Conservation (phyloP, 2,329 filamentous ascomycete genomes). For the Calonectria hongkongensis region DNA sequence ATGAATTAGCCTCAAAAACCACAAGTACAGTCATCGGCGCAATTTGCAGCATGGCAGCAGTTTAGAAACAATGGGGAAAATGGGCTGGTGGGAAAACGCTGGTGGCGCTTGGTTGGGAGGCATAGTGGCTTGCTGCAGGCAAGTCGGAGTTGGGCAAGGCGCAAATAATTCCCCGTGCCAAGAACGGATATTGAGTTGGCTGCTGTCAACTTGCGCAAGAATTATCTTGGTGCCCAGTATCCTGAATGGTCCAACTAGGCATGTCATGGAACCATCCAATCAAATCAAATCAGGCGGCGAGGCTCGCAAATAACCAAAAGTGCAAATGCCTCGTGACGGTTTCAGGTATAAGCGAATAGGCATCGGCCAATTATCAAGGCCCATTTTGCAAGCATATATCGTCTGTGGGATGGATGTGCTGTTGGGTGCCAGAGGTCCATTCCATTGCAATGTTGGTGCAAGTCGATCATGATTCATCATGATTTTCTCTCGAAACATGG, state of each 20-base stretch:
- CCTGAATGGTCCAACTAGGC: constrained; percentile 10
- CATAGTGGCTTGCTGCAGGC: constrained; percentile 50
- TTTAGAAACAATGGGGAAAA: constrained; percentile 29
- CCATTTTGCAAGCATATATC: constrained; percentile 27
- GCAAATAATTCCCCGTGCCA: constrained; percentile 12
- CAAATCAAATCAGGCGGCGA: constrained; percentile 22
- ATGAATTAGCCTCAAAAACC: constrained; percentile 46
- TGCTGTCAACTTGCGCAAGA: constrained; percentile 35
- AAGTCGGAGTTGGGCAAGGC: constrained; percentile 37
- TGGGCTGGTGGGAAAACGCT: constrained; percentile 38
- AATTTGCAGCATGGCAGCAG: constrained; percentile 33
- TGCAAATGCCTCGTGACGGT: constrained; percentile 26
- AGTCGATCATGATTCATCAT: constrained; percentile 49
- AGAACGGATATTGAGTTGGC: constrained; percentile 11
- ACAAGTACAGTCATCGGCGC: constrained; percentile 28
- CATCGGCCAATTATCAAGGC: constrained; percentile 12
- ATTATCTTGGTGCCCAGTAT: constrained; percentile 2
- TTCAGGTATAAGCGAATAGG: constrained; percentile 28
- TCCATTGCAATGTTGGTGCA: constrained; percentile 46
- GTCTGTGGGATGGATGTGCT: constrained; percentile 22
- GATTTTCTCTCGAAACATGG: constrained; percentile 54
- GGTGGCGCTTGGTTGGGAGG: constrained; percentile 43
- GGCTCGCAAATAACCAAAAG: constrained; percentile 27
- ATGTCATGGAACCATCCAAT: constrained; percentile 26
- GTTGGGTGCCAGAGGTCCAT: constrained; percentile 34